Percentiles rank a stretch among this genome's conserved stretches.
Conservation (phyloP, 164 flowering plant genomes). For the Umbilicus rupestris region DNA sequence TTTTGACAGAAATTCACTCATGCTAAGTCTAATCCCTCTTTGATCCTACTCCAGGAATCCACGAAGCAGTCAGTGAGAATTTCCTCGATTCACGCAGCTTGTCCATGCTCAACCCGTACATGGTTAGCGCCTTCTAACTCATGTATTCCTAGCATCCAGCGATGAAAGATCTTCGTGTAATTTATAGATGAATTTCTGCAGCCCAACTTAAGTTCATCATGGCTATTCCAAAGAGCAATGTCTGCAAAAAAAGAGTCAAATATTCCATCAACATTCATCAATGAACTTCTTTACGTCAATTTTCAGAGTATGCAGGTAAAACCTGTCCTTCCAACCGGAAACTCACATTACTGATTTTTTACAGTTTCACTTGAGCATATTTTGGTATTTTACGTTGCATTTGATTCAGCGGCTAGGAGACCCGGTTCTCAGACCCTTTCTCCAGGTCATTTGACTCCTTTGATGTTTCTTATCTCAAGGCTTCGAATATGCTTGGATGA, state of each 20-base stretch:
- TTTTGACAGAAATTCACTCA: background rate
- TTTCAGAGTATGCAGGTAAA: slow-evolving; percentile 81
- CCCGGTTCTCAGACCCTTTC: slow-evolving; percentile 90
- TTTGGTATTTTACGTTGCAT: slow-evolving; percentile 5
- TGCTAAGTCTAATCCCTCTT: background rate
- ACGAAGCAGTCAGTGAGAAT: slow-evolving; percentile 57
- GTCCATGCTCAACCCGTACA: slow-evolving; percentile 83
- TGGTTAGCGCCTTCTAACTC: slow-evolving; percentile 43
- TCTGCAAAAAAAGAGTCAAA: slow-evolving; percentile 55
- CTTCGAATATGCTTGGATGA: background rate
- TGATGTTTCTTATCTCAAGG: background rate
- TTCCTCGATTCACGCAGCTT: slow-evolving; percentile 65
- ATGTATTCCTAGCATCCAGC: background rate
- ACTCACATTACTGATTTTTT: background rate
- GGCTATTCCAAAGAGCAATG: slow-evolving; percentile 99
- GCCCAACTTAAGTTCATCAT: slow-evolving; percentile 92
- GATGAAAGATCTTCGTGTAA: background rate
- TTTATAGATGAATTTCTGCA: slow-evolving; percentile 23
- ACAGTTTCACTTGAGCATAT: background rate
- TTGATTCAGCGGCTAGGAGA: slow-evolving; percentile 70
- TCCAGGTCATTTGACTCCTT: slow-evolving; percentile 47
- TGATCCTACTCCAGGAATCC: slow-evolving; percentile 38
- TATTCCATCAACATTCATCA: slow-evolving; percentile 72
- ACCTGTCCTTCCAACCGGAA: background rate
- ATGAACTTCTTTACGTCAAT: slow-evolving; percentile 70